Evolutionary conservation across 139 green algal genomes (phyloP).

Genomic region (Tetradesmus lagerheimii): DNA sequence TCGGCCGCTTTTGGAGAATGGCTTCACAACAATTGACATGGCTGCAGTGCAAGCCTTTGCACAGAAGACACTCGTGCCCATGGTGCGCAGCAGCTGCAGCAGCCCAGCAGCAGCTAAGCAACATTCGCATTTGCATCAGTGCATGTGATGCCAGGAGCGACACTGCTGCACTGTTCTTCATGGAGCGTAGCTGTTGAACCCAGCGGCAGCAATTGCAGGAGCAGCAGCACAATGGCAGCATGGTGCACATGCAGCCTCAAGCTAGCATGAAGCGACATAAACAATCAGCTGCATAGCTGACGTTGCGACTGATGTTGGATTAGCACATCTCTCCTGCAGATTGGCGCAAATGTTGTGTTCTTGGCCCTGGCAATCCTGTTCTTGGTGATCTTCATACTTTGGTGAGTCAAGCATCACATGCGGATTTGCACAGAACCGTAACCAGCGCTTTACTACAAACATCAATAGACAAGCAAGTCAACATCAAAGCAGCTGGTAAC

Average conservation of each 20-base stretch:
- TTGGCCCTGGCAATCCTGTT: slow-evolving; percentile 31
- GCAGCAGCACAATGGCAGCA: too few relatives aligned
- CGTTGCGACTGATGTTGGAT: background rate
- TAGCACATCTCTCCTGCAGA: background rate
- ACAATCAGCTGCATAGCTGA: background rate
- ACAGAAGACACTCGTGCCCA: slow-evolving; percentile 29
- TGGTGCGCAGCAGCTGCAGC: background rate
- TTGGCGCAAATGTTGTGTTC: slow-evolving; percentile 48
- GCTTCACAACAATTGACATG: slow-evolving; percentile 19
- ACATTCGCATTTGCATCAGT: background rate
- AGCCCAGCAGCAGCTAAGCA: background rate
- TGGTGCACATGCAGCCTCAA: background rate
- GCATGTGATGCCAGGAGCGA: background rate
- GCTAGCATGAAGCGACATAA: background rate
- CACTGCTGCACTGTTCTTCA: background rate
- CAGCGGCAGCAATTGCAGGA: background rate
- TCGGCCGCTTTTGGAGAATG: background rate
- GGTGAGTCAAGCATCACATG: slow-evolving; percentile 27
- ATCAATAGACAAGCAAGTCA: too few relatives aligned
- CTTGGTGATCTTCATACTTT: slow-evolving; percentile 45
- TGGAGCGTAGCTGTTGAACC: background rate
- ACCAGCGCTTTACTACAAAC: too few relatives aligned
- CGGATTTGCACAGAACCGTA: too few relatives aligned
- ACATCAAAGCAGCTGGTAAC: too few relatives aligned
- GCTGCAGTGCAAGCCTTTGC: background rate